phyloP scores from a whole-genome alignment of 2,329 filamentous ascomycete species.

The Triangularia setosa region DNA sequence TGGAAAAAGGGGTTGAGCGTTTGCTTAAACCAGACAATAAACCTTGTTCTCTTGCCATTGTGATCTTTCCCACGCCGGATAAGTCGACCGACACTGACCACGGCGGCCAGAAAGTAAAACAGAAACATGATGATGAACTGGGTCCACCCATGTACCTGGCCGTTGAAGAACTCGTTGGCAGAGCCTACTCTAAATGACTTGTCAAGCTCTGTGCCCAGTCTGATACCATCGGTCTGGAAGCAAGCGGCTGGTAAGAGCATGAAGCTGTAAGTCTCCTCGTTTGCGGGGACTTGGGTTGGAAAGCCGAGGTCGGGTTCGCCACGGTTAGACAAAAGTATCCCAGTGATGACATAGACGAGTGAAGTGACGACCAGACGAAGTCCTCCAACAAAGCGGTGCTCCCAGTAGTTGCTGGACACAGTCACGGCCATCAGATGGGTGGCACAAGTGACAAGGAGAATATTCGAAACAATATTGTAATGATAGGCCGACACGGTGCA shows the following conservation, averaged over 20 bases:
- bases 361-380: slow-evolving; percentile 31
- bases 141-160: slow-evolving; percentile 22
- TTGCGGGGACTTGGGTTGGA: slow-evolving; percentile 28
- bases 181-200: slow-evolving; percentile 7
- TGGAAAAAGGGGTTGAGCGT: slow-evolving; percentile 6
- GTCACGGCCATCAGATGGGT: slow-evolving; percentile 36
- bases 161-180: slow-evolving; percentile 6
- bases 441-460: slow-evolving; percentile 35
- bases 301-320: slow-evolving; percentile 25
- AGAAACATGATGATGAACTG: slow-evolving; percentile 22
- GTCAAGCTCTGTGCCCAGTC: slow-evolving; percentile 10
- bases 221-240: slow-evolving; percentile 25
- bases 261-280: slow-evolving; percentile 17
- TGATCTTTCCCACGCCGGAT: slow-evolving; percentile 13
- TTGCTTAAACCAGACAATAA: slow-evolving; percentile 9
- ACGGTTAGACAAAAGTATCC: slow-evolving; percentile 32
- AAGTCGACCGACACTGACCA: slow-evolving; percentile 19
- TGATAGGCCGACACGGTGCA: slow-evolving; percentile 36
- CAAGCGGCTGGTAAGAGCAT: slow-evolving; percentile 33
- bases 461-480: slow-evolving; percentile 36
- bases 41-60: slow-evolving; percentile 11
- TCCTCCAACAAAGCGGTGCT: slow-evolving; percentile 28
- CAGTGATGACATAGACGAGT: slow-evolving; percentile 31
- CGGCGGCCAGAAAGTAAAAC: slow-evolving; percentile 19
- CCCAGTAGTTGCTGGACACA: slow-evolving; percentile 35